Base-by-base conservation (phyloP, 2,329 filamentous ascomycete species). In the Monosporascus sp. region DNA sequence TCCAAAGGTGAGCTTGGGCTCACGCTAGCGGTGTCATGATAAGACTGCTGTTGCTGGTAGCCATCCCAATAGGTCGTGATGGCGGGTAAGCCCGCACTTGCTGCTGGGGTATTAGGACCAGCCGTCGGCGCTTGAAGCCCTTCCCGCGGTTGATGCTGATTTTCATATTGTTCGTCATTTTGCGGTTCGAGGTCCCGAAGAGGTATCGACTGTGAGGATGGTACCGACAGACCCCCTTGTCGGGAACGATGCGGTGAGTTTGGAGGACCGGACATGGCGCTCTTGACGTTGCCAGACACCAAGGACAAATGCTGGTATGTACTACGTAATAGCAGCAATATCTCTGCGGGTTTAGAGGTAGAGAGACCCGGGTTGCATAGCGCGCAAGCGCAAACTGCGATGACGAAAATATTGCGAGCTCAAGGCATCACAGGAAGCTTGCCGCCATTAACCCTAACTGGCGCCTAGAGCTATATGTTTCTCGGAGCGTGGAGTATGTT, bases 41-140 rank as follows among this genome's bases (percentile, higher is more conserved):
- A 67, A 43, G 69, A 68, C 8, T 70, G 58, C 53, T 69, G 63
- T 57, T 74, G 74, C 8, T 78, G 74, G 20, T 76, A 71, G 45
- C 78, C 71, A 52, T 77, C 75, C 80, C 80, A 83, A 57, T 81
- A 81, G 0, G 75, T 75, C 41, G 77, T 76, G 53, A 80, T 70
- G 38, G 71, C 70, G 2, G 75, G 72, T 31, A 75, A 62, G 54
- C 43, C 43, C 11, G 24, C 9, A 51, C 69, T 74, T 38, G 69
- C 65, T 6, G 68, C 59, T n/a, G 65, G 59, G 24, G 61, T 64
- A 8, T 60, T 56, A 28, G 26, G 31, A 41, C 49, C 62, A 63
- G 52, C 58, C 60, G 51, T 62, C 61, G 56, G 63, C 59, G 50
- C 60, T 59, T 51, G 60, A 60, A 22, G 56, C 58, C 43, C 57